A percentile compares a stretch with the other conserved stretches of the same genome.
phyloP scores from a whole-genome alignment of 2,329 filamentous ascomycete species.

The Didymella exigua region DNA sequence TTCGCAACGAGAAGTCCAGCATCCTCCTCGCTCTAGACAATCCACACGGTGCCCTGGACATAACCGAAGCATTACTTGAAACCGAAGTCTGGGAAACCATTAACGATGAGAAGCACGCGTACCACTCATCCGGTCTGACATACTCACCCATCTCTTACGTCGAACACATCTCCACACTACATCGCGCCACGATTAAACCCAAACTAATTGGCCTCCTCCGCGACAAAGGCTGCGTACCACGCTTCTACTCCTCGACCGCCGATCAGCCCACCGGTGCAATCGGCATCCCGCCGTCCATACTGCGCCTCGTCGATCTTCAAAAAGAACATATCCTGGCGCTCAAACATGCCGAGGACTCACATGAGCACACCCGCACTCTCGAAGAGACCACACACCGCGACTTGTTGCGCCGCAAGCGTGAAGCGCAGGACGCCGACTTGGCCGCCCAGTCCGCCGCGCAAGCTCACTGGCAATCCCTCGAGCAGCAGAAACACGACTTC shows the following conservation, averaged over 20 bases:
- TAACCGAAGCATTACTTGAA: constrained; percentile 65
- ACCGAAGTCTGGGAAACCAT: constrained; percentile 69
- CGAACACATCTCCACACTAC: constrained; percentile 32
- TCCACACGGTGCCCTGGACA: constrained; percentile 59
- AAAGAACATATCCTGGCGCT: constrained; percentile 40
- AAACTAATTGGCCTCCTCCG: constrained; percentile 38
- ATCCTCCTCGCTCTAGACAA: constrained; percentile 65
- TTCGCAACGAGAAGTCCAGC: constrained; percentile 62
- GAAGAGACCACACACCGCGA: constrained; percentile 40
- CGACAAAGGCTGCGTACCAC: constrained; percentile 42
- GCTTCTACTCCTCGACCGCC: constrained; percentile 44
- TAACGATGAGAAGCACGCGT: constrained; percentile 62
- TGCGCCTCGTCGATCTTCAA: constrained; percentile 37
- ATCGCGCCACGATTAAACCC: constrained; percentile 25
- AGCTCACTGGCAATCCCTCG: constrained; percentile 29
- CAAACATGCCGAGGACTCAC: constrained; percentile 33
- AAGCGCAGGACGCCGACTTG: constrained; percentile 35
- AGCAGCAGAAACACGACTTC: constrained; percentile 41
- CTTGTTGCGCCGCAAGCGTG: constrained; percentile 32
- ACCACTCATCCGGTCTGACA: constrained; percentile 56
- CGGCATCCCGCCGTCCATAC: constrained; percentile 38
- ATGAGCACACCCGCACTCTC: constrained; percentile 36
- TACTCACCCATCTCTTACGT: constrained; percentile 72
- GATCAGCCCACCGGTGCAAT: constrained; percentile 47
- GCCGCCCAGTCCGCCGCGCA: constrained; percentile 28